Percentiles rank a stretch among this genome's conserved stretches.
phyloP scores from a whole-genome alignment of 1,139 yeast species.

The Suhomyces maxii region DNA sequence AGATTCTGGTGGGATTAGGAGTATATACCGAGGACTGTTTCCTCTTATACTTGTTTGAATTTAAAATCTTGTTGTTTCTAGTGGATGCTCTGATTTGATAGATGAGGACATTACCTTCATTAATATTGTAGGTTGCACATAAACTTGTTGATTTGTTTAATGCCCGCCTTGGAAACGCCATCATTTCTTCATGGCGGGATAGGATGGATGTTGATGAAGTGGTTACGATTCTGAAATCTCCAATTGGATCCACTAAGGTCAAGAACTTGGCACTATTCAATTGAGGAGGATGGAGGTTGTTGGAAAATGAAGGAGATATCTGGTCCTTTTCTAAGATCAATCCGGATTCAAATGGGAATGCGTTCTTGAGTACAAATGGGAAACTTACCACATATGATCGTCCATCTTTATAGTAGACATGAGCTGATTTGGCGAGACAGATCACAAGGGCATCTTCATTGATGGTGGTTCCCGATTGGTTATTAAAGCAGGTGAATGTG shows the following conservation, averaged over 20 bases:
- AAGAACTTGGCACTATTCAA: constrained; percentile 48
- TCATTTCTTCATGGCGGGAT: constrained; percentile 55
- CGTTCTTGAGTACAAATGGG: constrained; percentile 60
- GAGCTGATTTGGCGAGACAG: constrained; percentile 50
- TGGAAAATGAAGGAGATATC: constrained; percentile 15
- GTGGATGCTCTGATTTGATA: constrained; percentile 53
- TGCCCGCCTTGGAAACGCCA: constrained; percentile 47
- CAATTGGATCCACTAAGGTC: constrained; percentile 67
- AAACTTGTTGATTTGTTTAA: constrained; percentile 36
- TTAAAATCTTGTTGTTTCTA: constrained; percentile 19
- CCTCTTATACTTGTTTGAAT: constrained; percentile 19
- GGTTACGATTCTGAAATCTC: constrained; percentile 64
- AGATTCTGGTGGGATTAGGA: constrained; percentile 43
- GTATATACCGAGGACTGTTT: constrained; percentile 35
- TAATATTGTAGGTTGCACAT: constrained; percentile 53
- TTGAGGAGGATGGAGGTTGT: constrained; percentile 23
- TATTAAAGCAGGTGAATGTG: constrained; percentile 45
- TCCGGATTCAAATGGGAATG: constrained; percentile 64
- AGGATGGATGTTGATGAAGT: constrained; percentile 72
- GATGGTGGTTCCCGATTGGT: background rate
- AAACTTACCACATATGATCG: constrained; percentile 57
- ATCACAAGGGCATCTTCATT: constrained; percentile 42
- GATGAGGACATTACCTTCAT: constrained; percentile 43
- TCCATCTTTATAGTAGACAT: constrained; percentile 61
- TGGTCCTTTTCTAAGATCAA: constrained; percentile 56